phyloP scores from a whole-genome alignment of 23 red algal genomes.

The Porphyridium purpureum region DNA sequence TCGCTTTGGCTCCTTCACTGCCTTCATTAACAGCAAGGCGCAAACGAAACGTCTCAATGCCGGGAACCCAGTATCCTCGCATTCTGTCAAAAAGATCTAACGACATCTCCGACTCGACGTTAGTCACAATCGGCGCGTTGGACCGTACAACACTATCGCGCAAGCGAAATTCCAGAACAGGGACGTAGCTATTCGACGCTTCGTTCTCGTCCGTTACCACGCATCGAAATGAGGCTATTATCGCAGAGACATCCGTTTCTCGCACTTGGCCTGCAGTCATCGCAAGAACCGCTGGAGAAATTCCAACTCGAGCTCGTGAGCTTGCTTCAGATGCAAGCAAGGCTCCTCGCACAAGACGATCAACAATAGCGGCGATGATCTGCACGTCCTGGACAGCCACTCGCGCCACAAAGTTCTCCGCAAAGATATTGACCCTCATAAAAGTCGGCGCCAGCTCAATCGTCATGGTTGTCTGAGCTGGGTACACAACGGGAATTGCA shows the following conservation, averaged over 20 bases:
- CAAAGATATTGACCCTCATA: conserved; percentile 21
- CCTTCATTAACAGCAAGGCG: conserved; percentile 19
- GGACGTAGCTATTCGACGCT: conserved; percentile 25
- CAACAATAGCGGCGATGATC: conserved; percentile 11
- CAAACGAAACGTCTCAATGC: conserved; percentile 46
- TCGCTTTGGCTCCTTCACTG: background rate
- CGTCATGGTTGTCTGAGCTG: too few relatives aligned
- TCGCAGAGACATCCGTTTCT: too few relatives aligned
- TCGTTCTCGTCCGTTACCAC: conserved; percentile 63
- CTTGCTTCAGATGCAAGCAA: too few relatives aligned
- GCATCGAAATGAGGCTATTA: too few relatives aligned
- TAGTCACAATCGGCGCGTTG: conserved; percentile 13
- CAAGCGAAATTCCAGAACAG: conserved; percentile 46
- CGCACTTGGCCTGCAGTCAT: too few relatives aligned
- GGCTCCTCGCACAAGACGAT: background rate
- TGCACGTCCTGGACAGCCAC: conserved; percentile 22
- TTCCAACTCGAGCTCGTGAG: too few relatives aligned
- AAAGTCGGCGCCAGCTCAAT: conserved; percentile 14
- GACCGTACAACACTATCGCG: conserved; percentile 13
- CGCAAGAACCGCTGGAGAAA: background rate
- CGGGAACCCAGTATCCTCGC: conserved; percentile 86
- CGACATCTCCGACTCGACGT: conserved; percentile 18
- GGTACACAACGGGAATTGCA: conserved; percentile 26
- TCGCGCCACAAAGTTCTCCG: conserved; percentile 18
- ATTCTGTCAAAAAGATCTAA: conserved; percentile 55